Conservation (phyloP, 2,329 filamentous ascomycete genomes). For the Cryphonectria nitschkei region DNA sequence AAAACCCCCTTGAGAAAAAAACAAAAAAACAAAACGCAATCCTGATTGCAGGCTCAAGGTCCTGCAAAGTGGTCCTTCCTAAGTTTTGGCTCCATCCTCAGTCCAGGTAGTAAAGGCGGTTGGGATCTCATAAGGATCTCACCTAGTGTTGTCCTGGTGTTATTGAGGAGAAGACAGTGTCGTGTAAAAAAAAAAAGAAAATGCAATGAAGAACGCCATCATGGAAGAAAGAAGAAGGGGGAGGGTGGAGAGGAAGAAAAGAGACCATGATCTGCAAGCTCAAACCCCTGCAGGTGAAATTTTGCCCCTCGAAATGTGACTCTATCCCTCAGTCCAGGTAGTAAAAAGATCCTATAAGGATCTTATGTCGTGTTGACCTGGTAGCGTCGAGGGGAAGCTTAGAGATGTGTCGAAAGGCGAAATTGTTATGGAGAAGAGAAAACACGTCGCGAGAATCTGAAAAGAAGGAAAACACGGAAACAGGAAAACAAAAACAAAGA, state of each 20-base stretch:
- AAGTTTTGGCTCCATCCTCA: background rate
- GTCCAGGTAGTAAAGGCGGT: background rate
- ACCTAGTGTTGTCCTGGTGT: background rate
- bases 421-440: background rate
- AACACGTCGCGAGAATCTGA: background rate
- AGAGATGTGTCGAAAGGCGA: too few relatives aligned
- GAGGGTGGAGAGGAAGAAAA: background rate
- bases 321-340: background rate
- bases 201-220: background rate
- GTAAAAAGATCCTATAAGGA: background rate
- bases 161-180: background rate
- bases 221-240: background rate
- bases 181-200: too few relatives aligned
- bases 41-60: background rate
- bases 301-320: background rate
- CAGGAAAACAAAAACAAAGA: background rate
- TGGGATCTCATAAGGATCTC: background rate
- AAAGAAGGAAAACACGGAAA: background rate
- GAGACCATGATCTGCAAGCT: background rate
- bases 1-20: background rate
- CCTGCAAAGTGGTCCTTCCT: background rate
- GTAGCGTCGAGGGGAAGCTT: background rate
- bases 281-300: background rate
- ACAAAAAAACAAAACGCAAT: background rate
- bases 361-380: background rate